Evolutionary conservation across 305 asterid genomes (phyloP).

Genomic region (Andrographis paniculata): DNA sequence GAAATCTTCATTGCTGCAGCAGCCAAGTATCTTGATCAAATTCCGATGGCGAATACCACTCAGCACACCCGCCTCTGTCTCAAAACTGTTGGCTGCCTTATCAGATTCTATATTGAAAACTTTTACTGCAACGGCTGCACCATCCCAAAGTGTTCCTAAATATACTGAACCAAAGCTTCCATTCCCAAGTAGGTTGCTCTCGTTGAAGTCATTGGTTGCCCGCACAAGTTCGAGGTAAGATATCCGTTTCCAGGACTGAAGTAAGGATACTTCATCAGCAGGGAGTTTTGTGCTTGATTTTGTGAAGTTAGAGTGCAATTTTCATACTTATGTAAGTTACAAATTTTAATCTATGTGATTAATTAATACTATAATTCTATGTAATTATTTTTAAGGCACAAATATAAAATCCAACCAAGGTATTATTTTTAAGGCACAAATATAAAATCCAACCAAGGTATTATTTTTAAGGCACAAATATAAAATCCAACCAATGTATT

Average conservation of each 20-base stretch:
- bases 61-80: not conserved
- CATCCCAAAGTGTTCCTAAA: not conserved
- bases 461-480: too few species aligned
- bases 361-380: too few species aligned
- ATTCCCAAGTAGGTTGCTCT: constrained; percentile 1
- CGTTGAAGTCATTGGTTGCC: constrained; percentile 1
- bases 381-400: too few species aligned
- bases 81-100: not conserved
- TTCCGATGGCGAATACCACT: constrained; percentile 5
- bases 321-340: too few species aligned
- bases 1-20: not conserved
- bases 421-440: too few species aligned
- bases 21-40: constrained; percentile 1
- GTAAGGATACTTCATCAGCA: not conserved
- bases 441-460: too few species aligned
- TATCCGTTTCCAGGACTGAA: not conserved
- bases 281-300: not conserved
- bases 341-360: too few species aligned
- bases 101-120: not conserved
- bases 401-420: too few species aligned
- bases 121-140: not conserved
- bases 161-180: constrained; percentile 4
- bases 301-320: too few species aligned
- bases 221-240: not conserved
- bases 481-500: too few species aligned